phyloP scores from a whole-genome alignment of 2,329 filamentous ascomycete species.

The Fusarium protoensiforme region DNA sequence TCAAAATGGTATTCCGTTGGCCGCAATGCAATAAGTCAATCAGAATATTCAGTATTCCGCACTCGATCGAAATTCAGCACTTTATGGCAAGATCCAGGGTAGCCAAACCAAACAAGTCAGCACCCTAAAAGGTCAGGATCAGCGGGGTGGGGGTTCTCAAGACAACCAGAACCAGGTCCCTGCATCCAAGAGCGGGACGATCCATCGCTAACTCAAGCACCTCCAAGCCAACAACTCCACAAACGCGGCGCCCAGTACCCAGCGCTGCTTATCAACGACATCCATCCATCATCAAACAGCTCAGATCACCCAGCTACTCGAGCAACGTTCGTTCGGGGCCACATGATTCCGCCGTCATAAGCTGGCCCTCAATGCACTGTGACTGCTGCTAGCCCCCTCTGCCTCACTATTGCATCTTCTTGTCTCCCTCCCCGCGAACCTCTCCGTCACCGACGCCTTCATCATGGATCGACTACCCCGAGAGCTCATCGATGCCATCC shows the following conservation, averaged over 20 bases:
- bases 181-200: slow-evolving; percentile 5
- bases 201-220: background rate
- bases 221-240: slow-evolving; percentile 1
- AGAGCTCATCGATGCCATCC: slow-evolving; percentile 60
- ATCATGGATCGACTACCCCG: slow-evolving; percentile 59
- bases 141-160: slow-evolving; percentile 1
- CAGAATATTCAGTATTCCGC: background rate
- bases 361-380: slow-evolving; percentile 18
- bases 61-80: background rate
- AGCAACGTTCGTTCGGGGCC: background rate
- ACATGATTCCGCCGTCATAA: background rate
- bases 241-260: slow-evolving; percentile 6
- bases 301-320: background rate
- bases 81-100: background rate
- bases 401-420: background rate
- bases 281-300: background rate
- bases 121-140: background rate
- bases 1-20: background rate
- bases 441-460: slow-evolving; percentile 1
- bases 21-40: background rate
- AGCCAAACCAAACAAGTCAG: background rate
- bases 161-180: background rate
- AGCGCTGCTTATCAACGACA: slow-evolving; percentile 16
- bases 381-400: slow-evolving; percentile 18
- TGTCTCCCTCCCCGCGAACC: background rate